A percentile compares a stretch with the other conserved stretches of the same genome.
Evolutionary conservation across 2,329 filamentous ascomycete species (phyloP).

Genomic region (Diaporthe longicolla): DNA sequence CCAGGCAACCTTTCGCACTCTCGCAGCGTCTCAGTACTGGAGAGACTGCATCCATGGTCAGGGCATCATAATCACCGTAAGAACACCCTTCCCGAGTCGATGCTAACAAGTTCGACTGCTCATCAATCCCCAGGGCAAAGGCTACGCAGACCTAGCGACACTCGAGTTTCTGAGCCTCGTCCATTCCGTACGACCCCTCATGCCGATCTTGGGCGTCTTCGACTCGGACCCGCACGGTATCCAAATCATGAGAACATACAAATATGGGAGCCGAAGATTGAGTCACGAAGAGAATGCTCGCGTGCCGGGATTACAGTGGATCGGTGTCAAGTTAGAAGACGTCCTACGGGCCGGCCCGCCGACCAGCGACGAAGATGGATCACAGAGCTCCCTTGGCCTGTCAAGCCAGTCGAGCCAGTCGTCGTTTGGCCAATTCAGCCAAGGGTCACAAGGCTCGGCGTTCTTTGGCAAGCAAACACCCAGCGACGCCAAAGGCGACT

Average conservation of each 20-base stretch:
- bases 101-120: background rate
- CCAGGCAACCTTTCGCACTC: constrained; percentile 81
- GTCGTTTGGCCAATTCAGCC: constrained; percentile 41
- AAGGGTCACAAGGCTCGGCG: constrained; percentile 40
- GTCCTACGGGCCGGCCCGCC: constrained; percentile 47
- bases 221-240: constrained; percentile 86
- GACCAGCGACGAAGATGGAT: background rate
- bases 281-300: constrained; percentile 69
- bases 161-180: constrained; percentile 73
- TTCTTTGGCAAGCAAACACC: constrained; percentile 35
- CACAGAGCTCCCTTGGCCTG: constrained; percentile 23
- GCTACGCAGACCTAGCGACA: constrained; percentile 83
- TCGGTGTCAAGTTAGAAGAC: constrained; percentile 70
- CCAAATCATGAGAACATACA: constrained; percentile 81
- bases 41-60: constrained; percentile 60
- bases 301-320: constrained; percentile 71
- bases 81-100: constrained; percentile 34
- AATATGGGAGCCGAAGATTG: constrained; percentile 74
- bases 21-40: constrained; percentile 72
- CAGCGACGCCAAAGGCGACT: background rate
- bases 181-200: constrained; percentile 58
- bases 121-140: constrained; percentile 73
- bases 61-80: constrained; percentile 79
- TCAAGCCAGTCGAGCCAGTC: constrained; percentile 41
- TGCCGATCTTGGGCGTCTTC: constrained; percentile 75